phyloP scores from a whole-genome alignment of 805 yeast species.

The Debaryomyces prosopidis region DNA sequence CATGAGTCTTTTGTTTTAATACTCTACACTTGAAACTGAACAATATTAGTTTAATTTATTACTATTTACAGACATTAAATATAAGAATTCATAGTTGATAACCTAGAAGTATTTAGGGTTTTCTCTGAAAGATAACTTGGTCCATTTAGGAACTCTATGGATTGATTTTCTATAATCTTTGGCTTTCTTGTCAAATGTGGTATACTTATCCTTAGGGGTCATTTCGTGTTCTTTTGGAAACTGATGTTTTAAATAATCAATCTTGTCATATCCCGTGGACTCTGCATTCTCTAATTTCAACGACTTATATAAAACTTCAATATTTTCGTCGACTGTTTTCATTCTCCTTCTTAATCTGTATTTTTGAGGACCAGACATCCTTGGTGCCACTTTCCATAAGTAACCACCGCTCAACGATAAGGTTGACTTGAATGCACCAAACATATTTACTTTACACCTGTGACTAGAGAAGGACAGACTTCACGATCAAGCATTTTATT shows the following conservation, averaged over 20 bases:
- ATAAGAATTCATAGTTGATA: slow-evolving; percentile 1
- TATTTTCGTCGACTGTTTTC: slow-evolving; percentile 76
- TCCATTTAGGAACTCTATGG: slow-evolving; percentile 90
- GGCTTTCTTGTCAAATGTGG: slow-evolving; percentile 74
- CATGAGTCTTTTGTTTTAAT: no score
- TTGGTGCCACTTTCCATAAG: slow-evolving; percentile 58
- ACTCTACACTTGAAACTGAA: no score
- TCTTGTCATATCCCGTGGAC: slow-evolving; percentile 35
- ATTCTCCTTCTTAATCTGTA: slow-evolving; percentile 81
- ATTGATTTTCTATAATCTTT: slow-evolving; percentile 84
- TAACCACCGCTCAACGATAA: slow-evolving; percentile 66
- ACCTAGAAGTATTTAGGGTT: slow-evolving; percentile 68
- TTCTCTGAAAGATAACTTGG: slow-evolving; percentile 75
- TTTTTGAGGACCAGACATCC: slow-evolving; percentile 76
- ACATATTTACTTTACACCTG: slow-evolving; percentile 38
- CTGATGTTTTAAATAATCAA: slow-evolving; percentile 35
- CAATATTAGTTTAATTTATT: neutral
- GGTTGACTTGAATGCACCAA: slow-evolving; percentile 72
- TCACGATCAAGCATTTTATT: neutral
- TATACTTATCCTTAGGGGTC: slow-evolving; percentile 81
- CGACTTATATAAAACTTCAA: slow-evolving; percentile 57
- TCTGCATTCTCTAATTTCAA: slow-evolving; percentile 25
- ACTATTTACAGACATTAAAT: neutral
- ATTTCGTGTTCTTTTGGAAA: slow-evolving; percentile 82
- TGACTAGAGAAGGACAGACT: neutral